phyloP scores from a whole-genome alignment of 768 basidiomycete species.

The Piloderma croceum region DNA sequence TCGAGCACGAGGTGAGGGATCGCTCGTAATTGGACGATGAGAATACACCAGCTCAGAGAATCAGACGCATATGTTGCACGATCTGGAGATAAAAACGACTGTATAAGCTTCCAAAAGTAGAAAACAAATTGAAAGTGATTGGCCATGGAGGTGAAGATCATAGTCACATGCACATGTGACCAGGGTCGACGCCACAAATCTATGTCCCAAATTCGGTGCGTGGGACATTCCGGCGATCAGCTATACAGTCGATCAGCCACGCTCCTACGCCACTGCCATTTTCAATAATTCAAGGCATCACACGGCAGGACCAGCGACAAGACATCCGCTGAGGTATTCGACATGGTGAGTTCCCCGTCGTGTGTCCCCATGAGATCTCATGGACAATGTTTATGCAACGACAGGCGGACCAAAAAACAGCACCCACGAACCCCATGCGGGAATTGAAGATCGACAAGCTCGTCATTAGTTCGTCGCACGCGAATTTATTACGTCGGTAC shows the following conservation, averaged over 20 bases:
- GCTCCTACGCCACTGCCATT: background rate
- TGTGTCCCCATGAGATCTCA: background rate
- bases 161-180: too few species aligned
- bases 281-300: background rate
- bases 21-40: too few species aligned
- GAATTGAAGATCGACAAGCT: conserved; percentile 98
- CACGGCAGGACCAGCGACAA: conserved; percentile 23
- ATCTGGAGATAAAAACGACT: too few species aligned
- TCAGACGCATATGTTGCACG: too few species aligned
- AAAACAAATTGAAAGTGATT: too few species aligned
- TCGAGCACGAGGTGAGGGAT: too few species aligned
- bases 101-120: too few species aligned
- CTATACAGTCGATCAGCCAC: background rate
- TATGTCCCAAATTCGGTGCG: too few species aligned
- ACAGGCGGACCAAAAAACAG: conserved; percentile 83
- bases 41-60: too few species aligned
- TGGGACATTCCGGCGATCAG: too few species aligned
- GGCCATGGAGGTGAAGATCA: too few species aligned
- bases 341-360: conserved; percentile 21
- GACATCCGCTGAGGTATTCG: conserved; percentile 25
- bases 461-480: conserved; percentile 84
- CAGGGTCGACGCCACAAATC: too few species aligned
- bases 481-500: conserved; percentile 3
- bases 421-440: conserved; percentile 91
- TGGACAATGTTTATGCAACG: conserved; percentile 1